Evolutionary conservation across 257 asterid genomes (phyloP), one percentile per base, ranked within the genome.

Genomic region (Nicotiana benthamiana): DNA sequence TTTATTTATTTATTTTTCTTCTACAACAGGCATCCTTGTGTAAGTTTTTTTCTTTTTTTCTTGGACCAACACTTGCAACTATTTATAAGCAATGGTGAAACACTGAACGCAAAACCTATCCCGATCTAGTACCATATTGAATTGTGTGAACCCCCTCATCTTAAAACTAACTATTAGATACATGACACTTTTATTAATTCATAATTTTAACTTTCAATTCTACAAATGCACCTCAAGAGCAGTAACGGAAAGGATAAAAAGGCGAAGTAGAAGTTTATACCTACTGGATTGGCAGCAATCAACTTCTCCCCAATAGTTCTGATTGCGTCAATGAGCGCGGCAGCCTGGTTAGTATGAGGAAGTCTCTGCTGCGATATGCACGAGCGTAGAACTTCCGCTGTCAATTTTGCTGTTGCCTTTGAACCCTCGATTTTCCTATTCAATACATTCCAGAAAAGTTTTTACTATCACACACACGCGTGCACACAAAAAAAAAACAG

Each of bases 361-460:
- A 96, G 92, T 82, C 97, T 87, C 90, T 92, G 96, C 89, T 94
- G 98, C 51, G 99, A 96, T 79, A 96, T 96, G 84, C 94, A 93
- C 20, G 99, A 88, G 68, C 98, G 97, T 11, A 96, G 90, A 88
- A 96, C 83, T 72, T 96, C 99, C 81, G 92, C 97, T 48, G 98
- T 92, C 53, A 92, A 81, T 90, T 94, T 96, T 77, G 99, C 96
- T 80, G 97, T 92, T 12, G 97, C 88, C 88, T 96, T 94, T 68
- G 99, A 96, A 62, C 99, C 99, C 88, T 96, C 99, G 79, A 96
- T 84, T 90, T 96, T 90, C 83, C 99, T 96, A 87, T 86, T 18
- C 75, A 63, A 5, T 52, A 40, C 77, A 68, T 30, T n/a, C 63
- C 1, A n/a, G 72, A 56, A 1, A 16, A 60, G 9, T 4, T 4